These are phyloP conservation scores for Penicillium mononematosum DNA, from an alignment of 495 filamentous ascomycete species.

Conservation along the genomic window DNA sequence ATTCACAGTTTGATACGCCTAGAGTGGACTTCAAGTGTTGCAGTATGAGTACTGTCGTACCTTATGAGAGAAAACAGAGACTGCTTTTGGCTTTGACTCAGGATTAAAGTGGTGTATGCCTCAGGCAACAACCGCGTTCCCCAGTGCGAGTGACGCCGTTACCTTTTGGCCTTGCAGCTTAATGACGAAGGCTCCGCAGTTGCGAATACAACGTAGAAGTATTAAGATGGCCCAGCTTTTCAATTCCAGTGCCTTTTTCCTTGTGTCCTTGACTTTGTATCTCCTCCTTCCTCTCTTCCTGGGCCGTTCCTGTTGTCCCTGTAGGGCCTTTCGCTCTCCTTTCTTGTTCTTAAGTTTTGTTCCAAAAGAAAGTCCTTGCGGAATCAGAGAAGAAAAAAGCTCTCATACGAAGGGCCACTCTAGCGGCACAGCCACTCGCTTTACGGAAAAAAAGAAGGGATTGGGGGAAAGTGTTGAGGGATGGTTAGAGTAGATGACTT, in stretches of 20 bases:
- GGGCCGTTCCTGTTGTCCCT: constrained; percentile 14
- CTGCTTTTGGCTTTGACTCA: constrained; percentile 1
- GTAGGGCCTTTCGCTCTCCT: constrained; percentile 18
- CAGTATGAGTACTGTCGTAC: constrained; percentile 17
- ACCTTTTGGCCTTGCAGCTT: constrained; percentile 17
- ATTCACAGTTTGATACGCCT: constrained; percentile 14
- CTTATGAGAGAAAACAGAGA: constrained; percentile 7
- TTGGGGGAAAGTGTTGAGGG: constrained; percentile 21
- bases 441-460: constrained; percentile 41
- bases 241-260: constrained; percentile 7
- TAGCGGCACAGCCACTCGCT: constrained; percentile 46
- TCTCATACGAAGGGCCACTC: constrained; percentile 44
- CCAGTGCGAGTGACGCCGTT: constrained; percentile 12
- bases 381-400: constrained; percentile 30
- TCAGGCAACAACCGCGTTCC: constrained; percentile 18
- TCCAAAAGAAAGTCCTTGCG: constrained; percentile 20
- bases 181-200: constrained; percentile 17
- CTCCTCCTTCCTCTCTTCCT: constrained; percentile 17
- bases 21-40: constrained; percentile 6
- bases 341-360: constrained; percentile 30
- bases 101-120: constrained; percentile 12
- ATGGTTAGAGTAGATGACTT: constrained; percentile 24
- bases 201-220: constrained; percentile 19
- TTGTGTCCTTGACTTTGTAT: constrained; percentile 19
- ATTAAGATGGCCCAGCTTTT: constrained; percentile 13